Evolutionary conservation across 169 alveolate genomes (phyloP).

Genomic region (Plasmodium vinckei): DNA sequence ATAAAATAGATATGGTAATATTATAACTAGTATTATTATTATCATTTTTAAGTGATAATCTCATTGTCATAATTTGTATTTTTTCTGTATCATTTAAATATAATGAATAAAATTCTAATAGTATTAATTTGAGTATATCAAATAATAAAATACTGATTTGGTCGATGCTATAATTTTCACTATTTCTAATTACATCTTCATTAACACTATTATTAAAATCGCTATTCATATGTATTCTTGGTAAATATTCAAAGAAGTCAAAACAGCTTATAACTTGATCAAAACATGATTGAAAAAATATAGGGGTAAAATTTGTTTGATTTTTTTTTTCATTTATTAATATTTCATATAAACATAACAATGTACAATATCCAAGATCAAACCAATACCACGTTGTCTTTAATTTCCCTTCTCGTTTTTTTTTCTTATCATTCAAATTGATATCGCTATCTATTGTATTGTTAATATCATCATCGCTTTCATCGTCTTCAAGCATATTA

Average conservation of each 20-base stretch:
- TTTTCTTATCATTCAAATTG: not conserved
- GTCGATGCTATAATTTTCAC: slow-evolving; percentile 26
- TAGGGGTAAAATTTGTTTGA: slow-evolving; percentile 47
- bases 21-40: slow-evolving; percentile 36
- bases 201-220: slow-evolving; percentile 18
- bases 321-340: slow-evolving; percentile 71
- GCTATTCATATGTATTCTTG: slow-evolving; percentile 42
- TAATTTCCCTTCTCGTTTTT: slow-evolving; percentile 1
- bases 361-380: slow-evolving; percentile 54
- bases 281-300: slow-evolving; percentile 45
- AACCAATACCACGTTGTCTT: slow-evolving; percentile 70
- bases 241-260: slow-evolving; percentile 42
- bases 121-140: slow-evolving; percentile 44
- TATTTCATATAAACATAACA: slow-evolving; percentile 68
- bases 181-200: slow-evolving; percentile 32
- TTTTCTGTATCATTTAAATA: slow-evolving; percentile 63
- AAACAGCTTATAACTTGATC: slow-evolving; percentile 49
- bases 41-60: slow-evolving; percentile 64
- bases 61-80: slow-evolving; percentile 72
- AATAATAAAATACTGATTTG: slow-evolving; percentile 13
- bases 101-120: slow-evolving; percentile 24
- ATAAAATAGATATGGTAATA: slow-evolving; percentile 31
- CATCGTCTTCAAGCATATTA: not conserved
- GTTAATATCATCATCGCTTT: not conserved
- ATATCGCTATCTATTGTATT: not conserved